phyloP scores from a whole-genome alignment of 768 basidiomycete genomes.

The Nevesoporus exiguus region DNA sequence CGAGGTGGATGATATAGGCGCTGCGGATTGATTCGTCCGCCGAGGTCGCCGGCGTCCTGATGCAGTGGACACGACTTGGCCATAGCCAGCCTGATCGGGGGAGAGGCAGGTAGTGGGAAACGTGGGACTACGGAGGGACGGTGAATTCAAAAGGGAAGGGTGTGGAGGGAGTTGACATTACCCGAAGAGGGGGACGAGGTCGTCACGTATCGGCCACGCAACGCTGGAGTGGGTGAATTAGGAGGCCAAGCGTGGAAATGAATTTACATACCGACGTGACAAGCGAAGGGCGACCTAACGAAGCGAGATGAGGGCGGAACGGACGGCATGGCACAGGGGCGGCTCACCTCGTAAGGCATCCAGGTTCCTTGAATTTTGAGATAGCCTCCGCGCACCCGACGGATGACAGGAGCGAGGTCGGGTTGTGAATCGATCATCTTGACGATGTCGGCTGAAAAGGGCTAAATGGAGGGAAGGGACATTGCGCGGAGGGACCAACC shows the following conservation, averaged over 20 bases:
- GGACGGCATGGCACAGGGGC: conserved; percentile 11
- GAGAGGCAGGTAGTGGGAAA: conserved; percentile 82
- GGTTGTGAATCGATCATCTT: conserved; percentile 92
- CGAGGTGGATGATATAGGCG: conserved; percentile 30
- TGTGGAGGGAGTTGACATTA: conserved; percentile 31
- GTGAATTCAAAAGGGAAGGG: conserved; percentile 12
- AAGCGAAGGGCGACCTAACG: conserved; percentile 71
- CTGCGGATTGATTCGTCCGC: conserved; percentile 43
- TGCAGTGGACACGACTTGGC: conserved; percentile 68
- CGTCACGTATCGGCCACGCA: conserved; percentile 84
- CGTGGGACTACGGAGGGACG: conserved; percentile 53
- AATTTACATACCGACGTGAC: conserved; percentile 63
- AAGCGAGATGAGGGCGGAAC: conserved; percentile 21
- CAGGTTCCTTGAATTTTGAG: conserved; percentile 92
- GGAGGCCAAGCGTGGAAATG: conserved; percentile 9
- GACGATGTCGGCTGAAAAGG: conserved; percentile 74
- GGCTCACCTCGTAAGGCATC: conserved; percentile 84
- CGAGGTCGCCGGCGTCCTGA: conserved; percentile 60
- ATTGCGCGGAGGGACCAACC: conserved; percentile 40
- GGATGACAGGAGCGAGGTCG: conserved; percentile 76
- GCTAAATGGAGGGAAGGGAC: conserved; percentile 14
- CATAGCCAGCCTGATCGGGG: conserved; percentile 83
- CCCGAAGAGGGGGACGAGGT: conserved; percentile 88
- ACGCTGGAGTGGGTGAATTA: conserved; percentile 47
- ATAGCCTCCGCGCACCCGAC: conserved; percentile 83